phyloP scores from a whole-genome alignment of 2,329 filamentous ascomycete genomes.

The Diaporthe caulivora region DNA sequence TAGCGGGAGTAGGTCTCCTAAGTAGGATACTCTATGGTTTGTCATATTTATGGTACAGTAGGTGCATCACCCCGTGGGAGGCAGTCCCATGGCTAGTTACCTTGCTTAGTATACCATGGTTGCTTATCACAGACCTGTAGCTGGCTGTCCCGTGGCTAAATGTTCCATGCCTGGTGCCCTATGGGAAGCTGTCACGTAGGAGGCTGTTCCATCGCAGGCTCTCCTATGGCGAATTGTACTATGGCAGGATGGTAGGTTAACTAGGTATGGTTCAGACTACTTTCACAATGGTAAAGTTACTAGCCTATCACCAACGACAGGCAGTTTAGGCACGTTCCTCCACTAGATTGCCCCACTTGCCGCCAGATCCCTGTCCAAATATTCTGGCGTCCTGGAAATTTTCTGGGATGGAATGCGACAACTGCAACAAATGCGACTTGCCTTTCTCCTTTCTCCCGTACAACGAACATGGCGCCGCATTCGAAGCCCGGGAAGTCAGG shows the following conservation, averaged over 20 bases:
- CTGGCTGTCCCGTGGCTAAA: not conserved
- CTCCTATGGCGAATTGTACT: not conserved
- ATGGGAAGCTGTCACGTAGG: not conserved
- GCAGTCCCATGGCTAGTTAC: too few species aligned
- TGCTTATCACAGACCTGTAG: not conserved
- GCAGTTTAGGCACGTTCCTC: not conserved
- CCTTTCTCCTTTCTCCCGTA: not conserved
- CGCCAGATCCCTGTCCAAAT: slow-evolving; percentile 17
- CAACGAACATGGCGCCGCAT: slow-evolving; percentile 31
- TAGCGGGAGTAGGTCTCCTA: too few species aligned
- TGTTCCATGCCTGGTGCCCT: not conserved
- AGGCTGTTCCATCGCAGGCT: not conserved
- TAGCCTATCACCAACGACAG: not conserved
- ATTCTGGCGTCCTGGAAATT: slow-evolving; percentile 7
- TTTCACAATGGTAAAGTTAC: too few species aligned
- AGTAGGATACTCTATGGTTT: too few species aligned
- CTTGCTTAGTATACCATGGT: not conserved
- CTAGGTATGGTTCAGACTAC: too few species aligned
- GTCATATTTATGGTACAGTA: too few species aligned
- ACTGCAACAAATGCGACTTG: not conserved
- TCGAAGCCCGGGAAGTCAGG: slow-evolving; percentile 15
- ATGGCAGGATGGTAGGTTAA: not conserved
- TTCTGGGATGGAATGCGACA: slow-evolving; percentile 18
- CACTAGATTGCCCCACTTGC: slow-evolving; percentile 5
- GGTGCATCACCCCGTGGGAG: too few species aligned